A percentile compares a stretch with the other conserved stretches of the same genome.
Evolutionary conservation across 768 basidiomycete species (phyloP).

Genomic region (Termitomyces sp.): DNA sequence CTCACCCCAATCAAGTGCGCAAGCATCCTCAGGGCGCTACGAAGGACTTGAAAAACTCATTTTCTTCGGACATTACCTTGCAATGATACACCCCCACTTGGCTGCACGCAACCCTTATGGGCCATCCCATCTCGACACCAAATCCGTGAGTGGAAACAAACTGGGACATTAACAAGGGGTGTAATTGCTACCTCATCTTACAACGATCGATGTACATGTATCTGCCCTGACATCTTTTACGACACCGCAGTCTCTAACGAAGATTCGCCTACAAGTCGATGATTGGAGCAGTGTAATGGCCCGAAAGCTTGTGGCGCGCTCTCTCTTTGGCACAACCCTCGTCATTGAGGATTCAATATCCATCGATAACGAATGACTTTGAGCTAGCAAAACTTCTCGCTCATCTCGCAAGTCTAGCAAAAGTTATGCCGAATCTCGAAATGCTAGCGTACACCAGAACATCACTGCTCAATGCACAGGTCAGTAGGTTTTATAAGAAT

Average conservation of each 20-base stretch:
- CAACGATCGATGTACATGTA: conserved; percentile 12
- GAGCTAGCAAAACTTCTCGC: conserved; percentile 1
- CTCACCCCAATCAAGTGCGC: too few relatives aligned
- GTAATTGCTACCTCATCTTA: not conserved
- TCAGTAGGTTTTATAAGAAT: not conserved
- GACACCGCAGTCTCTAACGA: conserved; percentile 7
- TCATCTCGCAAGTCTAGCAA: not conserved
- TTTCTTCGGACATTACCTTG: too few relatives aligned
- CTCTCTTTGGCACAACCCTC: conserved; percentile 11
- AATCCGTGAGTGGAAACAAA: too few relatives aligned
- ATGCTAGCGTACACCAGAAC: not conserved
- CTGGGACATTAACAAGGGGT: too few relatives aligned
- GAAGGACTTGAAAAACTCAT: too few relatives aligned
- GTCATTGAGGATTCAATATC: conserved; percentile 8
- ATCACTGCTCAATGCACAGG: not conserved
- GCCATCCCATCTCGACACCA: too few relatives aligned
- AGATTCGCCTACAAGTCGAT: conserved; percentile 9
- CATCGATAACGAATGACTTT: not conserved
- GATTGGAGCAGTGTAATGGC: not conserved
- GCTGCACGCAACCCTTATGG: too few relatives aligned
- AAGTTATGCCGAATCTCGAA: not conserved
- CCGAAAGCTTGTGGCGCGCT: conserved; percentile 7
- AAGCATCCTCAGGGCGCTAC: too few relatives aligned
- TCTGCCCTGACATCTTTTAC: conserved; percentile 10
- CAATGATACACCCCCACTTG: too few relatives aligned